phyloP scores from a whole-genome alignment of 2,329 filamentous ascomycete species.

The Albifimbria verrucaria region DNA sequence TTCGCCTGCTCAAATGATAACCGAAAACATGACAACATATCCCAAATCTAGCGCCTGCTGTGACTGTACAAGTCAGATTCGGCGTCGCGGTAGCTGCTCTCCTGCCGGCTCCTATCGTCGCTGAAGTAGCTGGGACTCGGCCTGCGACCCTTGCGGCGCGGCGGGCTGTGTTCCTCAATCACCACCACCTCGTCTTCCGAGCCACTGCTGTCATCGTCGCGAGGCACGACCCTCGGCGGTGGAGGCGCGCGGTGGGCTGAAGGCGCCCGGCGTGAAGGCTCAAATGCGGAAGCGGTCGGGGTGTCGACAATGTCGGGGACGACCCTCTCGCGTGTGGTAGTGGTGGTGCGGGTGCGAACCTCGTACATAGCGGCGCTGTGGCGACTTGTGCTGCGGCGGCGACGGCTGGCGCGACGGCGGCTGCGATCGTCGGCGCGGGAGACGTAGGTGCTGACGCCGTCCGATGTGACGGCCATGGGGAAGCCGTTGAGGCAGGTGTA shows the following conservation, averaged over 20 bases:
- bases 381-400: slow-evolving; percentile 13
- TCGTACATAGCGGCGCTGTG: slow-evolving; percentile 12
- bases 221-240: slow-evolving; percentile 23
- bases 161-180: slow-evolving; percentile 29
- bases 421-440: slow-evolving; percentile 4
- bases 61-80: slow-evolving; percentile 14
- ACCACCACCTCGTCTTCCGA: slow-evolving; percentile 36
- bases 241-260: slow-evolving; percentile 17
- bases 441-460: slow-evolving; percentile 15
- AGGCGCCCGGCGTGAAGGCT: slow-evolving; percentile 4
- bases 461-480: slow-evolving; percentile 21
- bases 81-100: slow-evolving; percentile 15
- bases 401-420: slow-evolving; percentile 10
- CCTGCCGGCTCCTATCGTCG: slow-evolving; percentile 14
- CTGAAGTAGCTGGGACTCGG: slow-evolving; percentile 7
- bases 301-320: slow-evolving; percentile 24
- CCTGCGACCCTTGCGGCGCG: slow-evolving; percentile 18
- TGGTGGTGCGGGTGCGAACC: slow-evolving; percentile 10
- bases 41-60: neutral
- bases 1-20: too few species aligned
- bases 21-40: too few species aligned
- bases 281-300: slow-evolving; percentile 5
- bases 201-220: slow-evolving; percentile 23
- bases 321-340: slow-evolving; percentile 16
- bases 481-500: slow-evolving; percentile 46